Conservation (phyloP, 352 stramenopile species). For the Saprolegnia parasitica region DNA sequence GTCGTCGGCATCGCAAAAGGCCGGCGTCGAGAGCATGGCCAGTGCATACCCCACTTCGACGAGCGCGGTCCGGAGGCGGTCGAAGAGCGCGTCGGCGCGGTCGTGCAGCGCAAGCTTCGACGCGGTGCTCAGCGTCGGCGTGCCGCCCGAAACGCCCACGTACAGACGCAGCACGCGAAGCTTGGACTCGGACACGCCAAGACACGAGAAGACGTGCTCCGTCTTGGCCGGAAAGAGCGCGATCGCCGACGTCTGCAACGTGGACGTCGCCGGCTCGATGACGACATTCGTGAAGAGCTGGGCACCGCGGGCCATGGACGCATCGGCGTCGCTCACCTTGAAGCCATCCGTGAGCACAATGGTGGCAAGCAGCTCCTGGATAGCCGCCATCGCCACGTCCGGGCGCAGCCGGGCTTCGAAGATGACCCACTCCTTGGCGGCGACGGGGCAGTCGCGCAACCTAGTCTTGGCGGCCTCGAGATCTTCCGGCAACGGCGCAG, state of each 20-base stretch:
- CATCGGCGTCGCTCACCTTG: not conserved
- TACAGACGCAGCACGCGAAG: conserved; percentile 68
- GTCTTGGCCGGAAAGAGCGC: conserved; percentile 36
- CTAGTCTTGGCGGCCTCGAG: not conserved
- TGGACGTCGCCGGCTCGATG: not conserved
- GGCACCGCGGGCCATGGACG: not conserved
- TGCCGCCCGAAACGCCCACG: conserved; percentile 53
- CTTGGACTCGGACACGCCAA: conserved; percentile 74
- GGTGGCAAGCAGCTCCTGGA: conserved; percentile 15
- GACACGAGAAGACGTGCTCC: conserved; percentile 64
- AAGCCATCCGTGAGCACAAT: conserved; percentile 6
- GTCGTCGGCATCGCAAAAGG: conserved; percentile 9
- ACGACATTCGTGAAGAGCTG: not conserved
- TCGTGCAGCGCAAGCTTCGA: not conserved
- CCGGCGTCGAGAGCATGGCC: conserved; percentile 15
- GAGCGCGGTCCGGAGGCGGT: conserved; percentile 2
- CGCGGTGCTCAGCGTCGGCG: not conserved
- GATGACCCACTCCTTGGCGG: conserved; percentile 15
- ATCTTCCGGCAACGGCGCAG: not conserved
- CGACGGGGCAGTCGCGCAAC: conserved; percentile 13
- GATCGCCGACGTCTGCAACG: not conserved
- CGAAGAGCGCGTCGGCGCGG: conserved; percentile 11
- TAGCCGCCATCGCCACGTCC: not conserved
- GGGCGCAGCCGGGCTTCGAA: conserved; percentile 18
- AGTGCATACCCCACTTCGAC: conserved; percentile 20